Evolutionary conservation across 2,329 filamentous ascomycete species (phyloP).

Genomic region (Colletotrichum sp.): DNA sequence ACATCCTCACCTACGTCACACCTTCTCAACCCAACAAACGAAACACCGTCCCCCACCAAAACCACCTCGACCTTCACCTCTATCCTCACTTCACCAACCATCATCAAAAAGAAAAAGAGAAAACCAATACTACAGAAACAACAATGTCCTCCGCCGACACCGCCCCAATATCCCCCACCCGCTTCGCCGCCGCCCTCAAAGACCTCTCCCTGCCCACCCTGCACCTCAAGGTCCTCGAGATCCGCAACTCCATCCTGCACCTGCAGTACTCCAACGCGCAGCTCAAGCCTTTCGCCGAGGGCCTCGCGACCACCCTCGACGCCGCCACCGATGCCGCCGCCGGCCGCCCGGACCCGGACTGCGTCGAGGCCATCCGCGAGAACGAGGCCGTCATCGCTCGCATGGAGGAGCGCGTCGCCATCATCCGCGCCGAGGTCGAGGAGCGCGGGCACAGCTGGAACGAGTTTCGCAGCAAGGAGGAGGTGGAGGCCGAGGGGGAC

Average conservation of each 20-base stretch:
- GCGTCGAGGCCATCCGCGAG: constrained; percentile 75
- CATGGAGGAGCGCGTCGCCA: constrained; percentile 68
- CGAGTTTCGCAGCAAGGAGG: constrained; percentile 57
- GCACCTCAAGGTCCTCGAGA: constrained; percentile 76
- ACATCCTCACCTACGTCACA: neutral
- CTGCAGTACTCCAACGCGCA: constrained; percentile 77
- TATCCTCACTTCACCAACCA: neutral
- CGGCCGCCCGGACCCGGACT: constrained; percentile 65
- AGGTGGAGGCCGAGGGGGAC: constrained; percentile 39
- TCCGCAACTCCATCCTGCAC: constrained; percentile 77
- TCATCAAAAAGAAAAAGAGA: neutral
- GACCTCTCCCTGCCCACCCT: constrained; percentile 71
- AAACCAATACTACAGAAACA: neutral
- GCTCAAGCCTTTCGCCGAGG: constrained; percentile 71
- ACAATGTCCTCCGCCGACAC: constrained; percentile 71
- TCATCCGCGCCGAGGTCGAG: constrained; percentile 71
- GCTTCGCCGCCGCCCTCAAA: constrained; percentile 71
- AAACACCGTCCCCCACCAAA: neutral
- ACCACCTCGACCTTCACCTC: neutral
- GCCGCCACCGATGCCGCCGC: constrained; percentile 26
- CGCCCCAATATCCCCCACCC: constrained; percentile 63
- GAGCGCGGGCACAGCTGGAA: constrained; percentile 59
- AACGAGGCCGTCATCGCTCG: constrained; percentile 72
- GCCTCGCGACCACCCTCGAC: constrained; percentile 33
- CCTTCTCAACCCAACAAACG: neutral